Percentiles rank a stretch among this genome's conserved stretches.
phyloP scores from a whole-genome alignment of 2,329 filamentous ascomycete genomes.

The Pseudogymnoascus sp. region DNA sequence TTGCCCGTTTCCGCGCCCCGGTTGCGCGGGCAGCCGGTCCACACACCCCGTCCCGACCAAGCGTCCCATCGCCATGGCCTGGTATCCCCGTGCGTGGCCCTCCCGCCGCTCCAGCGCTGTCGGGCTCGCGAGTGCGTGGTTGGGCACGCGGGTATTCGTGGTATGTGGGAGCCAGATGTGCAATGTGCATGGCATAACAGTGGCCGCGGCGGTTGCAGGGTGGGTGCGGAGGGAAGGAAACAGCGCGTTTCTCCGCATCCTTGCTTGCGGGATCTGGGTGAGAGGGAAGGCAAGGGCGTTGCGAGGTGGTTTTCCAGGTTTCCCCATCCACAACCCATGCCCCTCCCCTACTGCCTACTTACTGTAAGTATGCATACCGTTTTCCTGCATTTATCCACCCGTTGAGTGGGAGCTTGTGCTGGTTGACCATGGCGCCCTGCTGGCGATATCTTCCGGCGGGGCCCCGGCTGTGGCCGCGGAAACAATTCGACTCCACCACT shows the following conservation, averaged over 20 bases:
- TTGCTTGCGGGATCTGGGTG: not conserved
- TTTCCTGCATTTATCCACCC: slow-evolving; percentile 1
- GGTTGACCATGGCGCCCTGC: not conserved
- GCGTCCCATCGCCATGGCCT: not conserved
- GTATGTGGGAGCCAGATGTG: too few relatives aligned
- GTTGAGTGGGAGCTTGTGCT: not conserved
- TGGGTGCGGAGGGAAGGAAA: not conserved
- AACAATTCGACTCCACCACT: slow-evolving; percentile 3
- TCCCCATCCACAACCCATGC: not conserved
- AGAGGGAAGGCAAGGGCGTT: not conserved
- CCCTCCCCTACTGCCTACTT: too few relatives aligned
- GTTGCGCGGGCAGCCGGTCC: not conserved
- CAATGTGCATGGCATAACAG: too few relatives aligned
- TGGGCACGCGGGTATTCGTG: not conserved
- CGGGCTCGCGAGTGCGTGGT: not conserved
- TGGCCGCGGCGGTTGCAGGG: not conserved
- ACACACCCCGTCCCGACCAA: not conserved
- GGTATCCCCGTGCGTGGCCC: not conserved
- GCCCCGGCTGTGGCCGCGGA: slow-evolving; percentile 6
- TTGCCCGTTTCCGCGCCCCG: slow-evolving; percentile 4
- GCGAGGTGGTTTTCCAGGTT: not conserved
- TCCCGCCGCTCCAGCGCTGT: not conserved
- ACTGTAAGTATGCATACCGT: not conserved
- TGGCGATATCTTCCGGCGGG: slow-evolving; percentile 5
- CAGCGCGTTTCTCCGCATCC: slow-evolving; percentile 3